A percentile compares a stretch with the other conserved stretches of the same genome.
These are phyloP conservation scores for Syncephalastrum racemosum DNA, from an alignment of 371 early-diverging fungal species.

Conservation along the genomic window DNA sequence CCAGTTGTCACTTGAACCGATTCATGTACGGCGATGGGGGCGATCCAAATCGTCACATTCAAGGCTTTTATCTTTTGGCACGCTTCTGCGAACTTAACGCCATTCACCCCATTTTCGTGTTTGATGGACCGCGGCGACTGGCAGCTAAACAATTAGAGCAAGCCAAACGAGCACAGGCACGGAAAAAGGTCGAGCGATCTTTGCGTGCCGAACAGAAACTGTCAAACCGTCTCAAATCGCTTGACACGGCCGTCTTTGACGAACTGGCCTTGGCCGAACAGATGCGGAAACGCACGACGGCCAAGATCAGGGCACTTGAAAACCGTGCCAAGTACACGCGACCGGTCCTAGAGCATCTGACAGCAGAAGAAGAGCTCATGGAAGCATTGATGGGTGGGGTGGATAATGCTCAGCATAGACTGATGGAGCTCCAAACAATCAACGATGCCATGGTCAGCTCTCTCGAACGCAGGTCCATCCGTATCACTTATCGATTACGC, in stretches of 20 bases:
- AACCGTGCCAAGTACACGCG: too few species aligned
- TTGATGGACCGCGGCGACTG: slow-evolving; percentile 53
- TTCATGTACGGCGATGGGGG: slow-evolving; percentile 53
- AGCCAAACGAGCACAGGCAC: slow-evolving; percentile 28
- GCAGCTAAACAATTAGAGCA: slow-evolving; percentile 51
- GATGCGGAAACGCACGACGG: too few species aligned
- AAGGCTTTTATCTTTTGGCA: slow-evolving; percentile 54
- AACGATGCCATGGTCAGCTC: slow-evolving; percentile 3
- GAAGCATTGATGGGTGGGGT: too few species aligned
- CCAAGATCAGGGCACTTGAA: too few species aligned
- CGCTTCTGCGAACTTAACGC: slow-evolving; percentile 40
- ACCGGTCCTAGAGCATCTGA: too few species aligned
- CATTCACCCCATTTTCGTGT: slow-evolving; percentile 63
- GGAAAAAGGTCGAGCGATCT: slow-evolving; percentile 31
- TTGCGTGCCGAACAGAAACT: slow-evolving; percentile 4
- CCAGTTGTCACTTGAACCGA: slow-evolving; percentile 60
- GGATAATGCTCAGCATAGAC: too few species aligned
- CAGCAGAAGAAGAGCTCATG: too few species aligned
- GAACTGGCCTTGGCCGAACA: too few species aligned
- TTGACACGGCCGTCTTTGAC: too few species aligned
- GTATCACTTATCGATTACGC: slow-evolving; percentile 49
- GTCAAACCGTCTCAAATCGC: too few species aligned
- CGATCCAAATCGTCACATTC: slow-evolving; percentile 50
- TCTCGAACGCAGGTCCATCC: slow-evolving; percentile 53
- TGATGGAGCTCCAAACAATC: too few species aligned